Percentiles rank a stretch among this genome's conserved stretches.
Conservation (phyloP, 495 filamentous ascomycete genomes). For the Xylaria castorea region DNA sequence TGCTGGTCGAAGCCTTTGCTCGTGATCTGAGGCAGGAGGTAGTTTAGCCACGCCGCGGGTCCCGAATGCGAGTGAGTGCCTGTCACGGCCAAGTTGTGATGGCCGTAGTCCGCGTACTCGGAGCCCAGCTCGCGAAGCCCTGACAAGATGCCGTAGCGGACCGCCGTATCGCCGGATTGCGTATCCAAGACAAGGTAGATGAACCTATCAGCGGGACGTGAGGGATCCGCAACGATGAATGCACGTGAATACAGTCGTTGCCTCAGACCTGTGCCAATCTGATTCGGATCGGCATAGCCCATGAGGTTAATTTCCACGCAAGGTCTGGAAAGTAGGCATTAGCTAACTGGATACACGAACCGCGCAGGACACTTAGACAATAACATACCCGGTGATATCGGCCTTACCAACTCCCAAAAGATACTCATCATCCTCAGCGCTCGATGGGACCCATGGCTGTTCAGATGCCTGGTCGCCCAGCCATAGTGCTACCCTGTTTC, state of each 20-base stretch:
- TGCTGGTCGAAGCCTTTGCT: conserved; percentile 88
- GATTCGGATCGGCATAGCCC: conserved; percentile 89
- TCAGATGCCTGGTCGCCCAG: not conserved
- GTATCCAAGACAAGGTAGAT: conserved; percentile 90
- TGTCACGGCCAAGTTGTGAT: conserved; percentile 87
- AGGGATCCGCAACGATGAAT: conserved; percentile 81
- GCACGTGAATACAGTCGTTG: conserved; percentile 90
- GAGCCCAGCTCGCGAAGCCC: conserved; percentile 70
- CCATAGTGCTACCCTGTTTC: conserved; percentile 14
- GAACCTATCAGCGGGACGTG: conserved; percentile 73
- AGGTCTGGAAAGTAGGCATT: conserved; percentile 56
- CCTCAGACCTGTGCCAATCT: conserved; percentile 85
- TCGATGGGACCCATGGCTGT: conserved; percentile 2
- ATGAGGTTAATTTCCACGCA: conserved; percentile 92
- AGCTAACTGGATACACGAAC: conserved; percentile 20
- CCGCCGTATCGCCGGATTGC: conserved; percentile 87
- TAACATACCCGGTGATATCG: conserved; percentile 83
- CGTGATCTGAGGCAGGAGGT: conserved; percentile 92
- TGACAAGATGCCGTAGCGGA: conserved; percentile 83
- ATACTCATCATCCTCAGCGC: conserved; percentile 60
- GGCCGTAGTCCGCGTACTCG: conserved; percentile 75
- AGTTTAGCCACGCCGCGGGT: conserved; percentile 94
- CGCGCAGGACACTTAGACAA: not conserved
- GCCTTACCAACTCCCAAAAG: conserved; percentile 91
- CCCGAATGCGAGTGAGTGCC: conserved; percentile 95